A percentile compares a stretch with the other conserved stretches of the same genome.
These are phyloP conservation scores for Blastobotrys elegans DNA, from an alignment of 1,139 yeast species.

Conservation along the genomic window DNA sequence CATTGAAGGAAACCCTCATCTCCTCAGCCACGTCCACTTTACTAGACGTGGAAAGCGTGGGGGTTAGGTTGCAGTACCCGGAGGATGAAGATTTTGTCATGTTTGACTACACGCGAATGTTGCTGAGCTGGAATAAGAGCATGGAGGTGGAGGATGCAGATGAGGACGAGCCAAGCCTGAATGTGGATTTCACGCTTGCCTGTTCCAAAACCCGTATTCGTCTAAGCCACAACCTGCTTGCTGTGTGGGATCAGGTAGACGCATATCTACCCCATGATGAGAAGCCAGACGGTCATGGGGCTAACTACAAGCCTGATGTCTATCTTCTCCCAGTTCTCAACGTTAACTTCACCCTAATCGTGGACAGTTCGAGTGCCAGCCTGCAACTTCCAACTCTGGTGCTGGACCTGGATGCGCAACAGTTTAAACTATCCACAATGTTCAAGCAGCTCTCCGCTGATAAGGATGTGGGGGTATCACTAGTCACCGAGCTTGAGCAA, in stretches of 20 bases:
- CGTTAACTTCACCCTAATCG: constrained; percentile 5
- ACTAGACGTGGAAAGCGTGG: constrained; percentile 31
- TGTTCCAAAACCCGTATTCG: constrained; percentile 24
- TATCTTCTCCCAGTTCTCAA: constrained; percentile 1
- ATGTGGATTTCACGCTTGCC: constrained; percentile 21
- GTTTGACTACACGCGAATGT: constrained; percentile 31
- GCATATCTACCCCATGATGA: background rate
- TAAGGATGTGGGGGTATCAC: constrained; percentile 1
- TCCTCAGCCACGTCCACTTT: constrained; percentile 24
- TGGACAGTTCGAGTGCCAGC: background rate
- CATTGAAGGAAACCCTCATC: constrained; percentile 30
- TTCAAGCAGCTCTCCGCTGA: constrained; percentile 6
- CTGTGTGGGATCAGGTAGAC: constrained; percentile 16
- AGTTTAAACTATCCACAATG: constrained; percentile 5
- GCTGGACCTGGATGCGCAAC: constrained; percentile 2
- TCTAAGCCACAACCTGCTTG: constrained; percentile 21
- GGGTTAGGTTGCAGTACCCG: constrained; percentile 27
- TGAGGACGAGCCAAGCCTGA: constrained; percentile 10
- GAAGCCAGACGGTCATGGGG: background rate
- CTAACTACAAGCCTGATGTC: no score
- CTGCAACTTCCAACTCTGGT: constrained; percentile 4
- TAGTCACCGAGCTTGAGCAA: constrained; percentile 5
- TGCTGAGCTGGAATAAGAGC: constrained; percentile 20
- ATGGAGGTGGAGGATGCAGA: constrained; percentile 5
- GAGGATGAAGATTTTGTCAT: constrained; percentile 33